Conservation (phyloP, 805 yeast species). For the Yarrowia divulgata region DNA sequence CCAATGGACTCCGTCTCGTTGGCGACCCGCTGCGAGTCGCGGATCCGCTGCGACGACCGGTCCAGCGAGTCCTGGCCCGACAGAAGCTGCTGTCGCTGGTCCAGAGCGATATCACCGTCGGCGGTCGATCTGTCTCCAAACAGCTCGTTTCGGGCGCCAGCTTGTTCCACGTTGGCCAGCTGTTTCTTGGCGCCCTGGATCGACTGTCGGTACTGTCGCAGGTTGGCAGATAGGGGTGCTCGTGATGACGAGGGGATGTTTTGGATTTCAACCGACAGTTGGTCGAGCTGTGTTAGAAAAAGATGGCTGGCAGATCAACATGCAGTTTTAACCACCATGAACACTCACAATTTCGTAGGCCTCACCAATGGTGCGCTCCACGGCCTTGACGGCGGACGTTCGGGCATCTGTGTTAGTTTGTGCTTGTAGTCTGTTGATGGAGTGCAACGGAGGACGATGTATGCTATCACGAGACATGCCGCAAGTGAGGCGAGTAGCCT, state of each 20-base stretch:
- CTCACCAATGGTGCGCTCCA: slow-evolving; percentile 77
- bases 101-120: slow-evolving; percentile 54
- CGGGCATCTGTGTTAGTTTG: slow-evolving; percentile 57
- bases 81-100: slow-evolving; percentile 83
- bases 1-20: slow-evolving; percentile 92
- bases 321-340: no score
- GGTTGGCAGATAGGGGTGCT: slow-evolving; percentile 72
- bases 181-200: slow-evolving; percentile 62
- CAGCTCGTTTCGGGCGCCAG: slow-evolving; percentile 72
- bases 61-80: slow-evolving; percentile 81
- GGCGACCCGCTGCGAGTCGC: slow-evolving; percentile 89
- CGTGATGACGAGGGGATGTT: slow-evolving; percentile 78
- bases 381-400: slow-evolving; percentile 61
- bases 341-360: slow-evolving; percentile 70
- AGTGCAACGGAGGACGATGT: no score
- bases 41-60: slow-evolving; percentile 78
- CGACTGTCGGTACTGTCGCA: slow-evolving; percentile 72
- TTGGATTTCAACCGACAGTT: slow-evolving; percentile 85
- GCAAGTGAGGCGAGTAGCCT: no score
- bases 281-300: slow-evolving; percentile 65
- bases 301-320: no score
- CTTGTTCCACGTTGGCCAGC: slow-evolving; percentile 64
- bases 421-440: no score
- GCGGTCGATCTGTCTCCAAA: slow-evolving; percentile 64
- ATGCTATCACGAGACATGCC: no score